A percentile compares a stretch with the other conserved stretches of the same genome.
Evolutionary conservation across 169 alveolate species (phyloP).

Genomic region (Theileria sp.): DNA sequence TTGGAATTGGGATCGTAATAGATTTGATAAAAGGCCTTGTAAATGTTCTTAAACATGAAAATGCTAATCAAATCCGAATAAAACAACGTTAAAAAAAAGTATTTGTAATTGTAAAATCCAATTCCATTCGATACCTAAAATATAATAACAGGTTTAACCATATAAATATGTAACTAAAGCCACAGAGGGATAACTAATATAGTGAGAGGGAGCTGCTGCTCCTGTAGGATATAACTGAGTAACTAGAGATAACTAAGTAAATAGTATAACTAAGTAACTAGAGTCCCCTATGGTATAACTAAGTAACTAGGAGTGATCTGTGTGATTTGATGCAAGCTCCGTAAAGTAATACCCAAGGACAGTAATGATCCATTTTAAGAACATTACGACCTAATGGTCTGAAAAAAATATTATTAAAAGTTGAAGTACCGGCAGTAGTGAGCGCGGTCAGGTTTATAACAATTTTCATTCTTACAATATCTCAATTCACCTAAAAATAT

Average conservation of each 20-base stretch:
- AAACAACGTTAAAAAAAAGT: constrained; percentile 56
- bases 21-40: neutral
- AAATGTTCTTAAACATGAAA: constrained; percentile 32
- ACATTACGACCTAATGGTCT: constrained; percentile 63
- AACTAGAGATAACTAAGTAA: too few species aligned
- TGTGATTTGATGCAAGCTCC: neutral
- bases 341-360: constrained; percentile 54
- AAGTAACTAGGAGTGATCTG: too few species aligned
- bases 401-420: constrained; percentile 2
- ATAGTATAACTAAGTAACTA: neutral
- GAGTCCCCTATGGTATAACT: too few species aligned
- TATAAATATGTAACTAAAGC: too few species aligned
- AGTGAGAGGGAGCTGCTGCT: too few species aligned
- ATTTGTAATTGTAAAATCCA: constrained; percentile 62
- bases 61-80: constrained; percentile 36
- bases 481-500: constrained; percentile 44
- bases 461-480: constrained; percentile 47
- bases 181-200: too few species aligned
- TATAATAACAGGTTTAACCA: too few species aligned
- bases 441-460: constrained; percentile 65
- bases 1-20: constrained; percentile 54
- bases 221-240: too few species aligned
- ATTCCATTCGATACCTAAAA: constrained; percentile 62
- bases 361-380: constrained; percentile 65
- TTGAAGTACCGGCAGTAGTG: constrained; percentile 31